Percentiles rank a stretch among this genome's conserved stretches.
phyloP scores from a whole-genome alignment of 495 filamentous ascomycete genomes.

The Neurospora sublineolata region DNA sequence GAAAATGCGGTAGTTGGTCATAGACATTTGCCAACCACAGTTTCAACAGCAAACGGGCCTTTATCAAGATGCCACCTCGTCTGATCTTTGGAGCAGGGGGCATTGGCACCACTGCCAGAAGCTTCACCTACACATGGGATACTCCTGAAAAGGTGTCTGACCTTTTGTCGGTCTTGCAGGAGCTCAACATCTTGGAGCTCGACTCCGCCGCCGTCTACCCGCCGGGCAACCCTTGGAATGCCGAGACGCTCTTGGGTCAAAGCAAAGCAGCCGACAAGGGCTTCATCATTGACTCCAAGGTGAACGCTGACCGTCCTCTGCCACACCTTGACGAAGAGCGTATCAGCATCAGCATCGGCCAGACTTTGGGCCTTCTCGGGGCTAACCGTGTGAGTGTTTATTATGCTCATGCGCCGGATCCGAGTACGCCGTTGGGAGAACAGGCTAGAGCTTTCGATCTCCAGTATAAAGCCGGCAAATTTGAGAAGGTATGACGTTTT shows the following conservation, averaged over 20 bases:
- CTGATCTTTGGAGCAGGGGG: conserved; percentile 3
- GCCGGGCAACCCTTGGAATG: conserved; percentile 1
- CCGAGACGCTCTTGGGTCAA: conserved; percentile 16
- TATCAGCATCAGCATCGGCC: conserved; percentile 9
- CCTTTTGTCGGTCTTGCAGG: not conserved
- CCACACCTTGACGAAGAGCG: conserved; percentile 3
- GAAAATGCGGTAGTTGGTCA: not conserved
- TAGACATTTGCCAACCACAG: not conserved
- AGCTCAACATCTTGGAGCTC: conserved; percentile 1
- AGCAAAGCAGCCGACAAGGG: conserved; percentile 10
- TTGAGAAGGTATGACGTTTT: conserved; percentile 11
- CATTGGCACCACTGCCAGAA: conserved; percentile 1
- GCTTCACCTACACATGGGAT: conserved; percentile 1
- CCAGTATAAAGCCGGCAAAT: conserved; percentile 25
- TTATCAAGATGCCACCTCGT: not conserved
- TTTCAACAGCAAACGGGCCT: not conserved
- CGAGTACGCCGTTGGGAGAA: conserved; percentile 29
- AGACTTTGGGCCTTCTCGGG: conserved; percentile 9
- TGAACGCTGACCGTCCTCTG: not conserved
- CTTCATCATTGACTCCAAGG: conserved; percentile 19
- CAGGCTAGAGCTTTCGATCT: conserved; percentile 29
- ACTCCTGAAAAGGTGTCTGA: conserved; percentile 7
- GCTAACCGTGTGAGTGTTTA: conserved; percentile 14
- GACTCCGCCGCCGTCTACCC: conserved; percentile 6
- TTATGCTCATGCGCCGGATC: conserved; percentile 33